A percentile compares a stretch with the other conserved stretches of the same genome.
phyloP scores from a whole-genome alignment of 2,329 filamentous ascomycete genomes.

The Cytospora piceae region DNA sequence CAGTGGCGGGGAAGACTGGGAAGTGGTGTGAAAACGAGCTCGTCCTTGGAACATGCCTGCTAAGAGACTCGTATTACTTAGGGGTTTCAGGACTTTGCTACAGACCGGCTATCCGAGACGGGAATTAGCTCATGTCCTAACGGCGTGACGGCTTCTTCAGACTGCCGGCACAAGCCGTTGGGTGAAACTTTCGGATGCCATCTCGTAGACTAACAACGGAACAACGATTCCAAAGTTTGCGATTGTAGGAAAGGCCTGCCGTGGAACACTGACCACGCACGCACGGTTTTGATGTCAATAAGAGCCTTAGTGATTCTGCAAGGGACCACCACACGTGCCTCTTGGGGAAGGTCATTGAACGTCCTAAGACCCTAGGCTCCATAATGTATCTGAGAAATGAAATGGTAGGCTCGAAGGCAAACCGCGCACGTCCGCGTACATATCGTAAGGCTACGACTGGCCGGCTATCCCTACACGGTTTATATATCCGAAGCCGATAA shows the following conservation, averaged over 20 bases:
- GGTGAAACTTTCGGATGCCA: neutral
- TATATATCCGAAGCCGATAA: neutral
- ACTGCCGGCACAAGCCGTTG: neutral
- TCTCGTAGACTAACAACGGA: neutral
- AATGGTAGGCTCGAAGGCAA: neutral
- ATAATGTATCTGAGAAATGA: too few relatives aligned
- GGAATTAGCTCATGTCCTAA: neutral
- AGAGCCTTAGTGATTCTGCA: neutral
- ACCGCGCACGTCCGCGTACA: too few relatives aligned
- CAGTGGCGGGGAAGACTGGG: too few relatives aligned
- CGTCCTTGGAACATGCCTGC: too few relatives aligned
- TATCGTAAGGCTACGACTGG: neutral
- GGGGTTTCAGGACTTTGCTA: neutral
- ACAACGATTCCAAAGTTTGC: neutral
- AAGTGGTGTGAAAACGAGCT: too few relatives aligned
- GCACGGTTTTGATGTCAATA: too few relatives aligned
- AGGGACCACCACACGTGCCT: neutral
- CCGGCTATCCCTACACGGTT: neutral
- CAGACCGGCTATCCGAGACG: neutral
- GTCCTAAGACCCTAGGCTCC: too few relatives aligned
- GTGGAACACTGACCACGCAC: too few relatives aligned
- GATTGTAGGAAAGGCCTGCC: neutral
- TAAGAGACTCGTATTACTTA: too few relatives aligned
- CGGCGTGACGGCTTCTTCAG: neutral
- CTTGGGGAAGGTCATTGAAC: too few relatives aligned